Evolutionary conservation across 1,139 yeast genomes (phyloP).

Genomic region (Pichia sp.): DNA sequence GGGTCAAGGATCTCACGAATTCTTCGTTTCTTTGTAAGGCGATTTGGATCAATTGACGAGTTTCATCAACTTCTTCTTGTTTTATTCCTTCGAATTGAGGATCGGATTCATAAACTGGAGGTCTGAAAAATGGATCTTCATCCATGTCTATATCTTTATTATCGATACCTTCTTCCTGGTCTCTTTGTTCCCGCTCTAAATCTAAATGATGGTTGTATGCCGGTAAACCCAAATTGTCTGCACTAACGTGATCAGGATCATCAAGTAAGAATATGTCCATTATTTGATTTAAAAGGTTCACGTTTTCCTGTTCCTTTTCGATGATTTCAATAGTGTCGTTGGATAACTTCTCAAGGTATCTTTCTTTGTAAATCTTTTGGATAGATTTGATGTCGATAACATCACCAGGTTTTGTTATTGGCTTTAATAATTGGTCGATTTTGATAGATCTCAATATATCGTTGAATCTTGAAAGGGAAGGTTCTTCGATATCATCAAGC

Average conservation of each 20-base stretch:
- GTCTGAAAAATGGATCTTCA: slow-evolving; percentile 61
- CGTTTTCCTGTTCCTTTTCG: slow-evolving; percentile 75
- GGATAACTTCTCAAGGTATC: slow-evolving; percentile 56
- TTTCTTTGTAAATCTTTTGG: slow-evolving; percentile 57
- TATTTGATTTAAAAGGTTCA: slow-evolving; percentile 65
- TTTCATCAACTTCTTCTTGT: slow-evolving; percentile 59
- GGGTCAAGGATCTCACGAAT: slow-evolving; percentile 73
- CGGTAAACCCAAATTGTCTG: slow-evolving; percentile 63
- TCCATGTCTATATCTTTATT: slow-evolving; percentile 18
- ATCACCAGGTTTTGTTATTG: slow-evolving; percentile 80
- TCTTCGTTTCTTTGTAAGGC: slow-evolving; percentile 89
- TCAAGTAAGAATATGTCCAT: slow-evolving; percentile 85
- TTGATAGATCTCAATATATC: slow-evolving; percentile 29
- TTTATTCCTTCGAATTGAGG: slow-evolving; percentile 40
- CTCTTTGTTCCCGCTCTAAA: slow-evolving; percentile 27
- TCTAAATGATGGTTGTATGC: slow-evolving; percentile 62
- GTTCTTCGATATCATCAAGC: slow-evolving; percentile 37
- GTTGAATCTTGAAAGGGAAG: slow-evolving; percentile 27
- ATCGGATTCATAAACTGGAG: slow-evolving; percentile 46
- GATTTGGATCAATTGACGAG: slow-evolving; percentile 65
- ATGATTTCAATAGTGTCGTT: slow-evolving; percentile 72
- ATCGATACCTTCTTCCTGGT: slow-evolving; percentile 2
- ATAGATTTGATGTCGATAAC: slow-evolving; percentile 70
- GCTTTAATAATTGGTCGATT: slow-evolving; percentile 61
- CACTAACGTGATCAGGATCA: slow-evolving; percentile 68